These are phyloP conservation scores for Pseudohyphozyma bogoriensis DNA, from an alignment of 768 basidiomycete genomes.

Conservation along the genomic window DNA sequence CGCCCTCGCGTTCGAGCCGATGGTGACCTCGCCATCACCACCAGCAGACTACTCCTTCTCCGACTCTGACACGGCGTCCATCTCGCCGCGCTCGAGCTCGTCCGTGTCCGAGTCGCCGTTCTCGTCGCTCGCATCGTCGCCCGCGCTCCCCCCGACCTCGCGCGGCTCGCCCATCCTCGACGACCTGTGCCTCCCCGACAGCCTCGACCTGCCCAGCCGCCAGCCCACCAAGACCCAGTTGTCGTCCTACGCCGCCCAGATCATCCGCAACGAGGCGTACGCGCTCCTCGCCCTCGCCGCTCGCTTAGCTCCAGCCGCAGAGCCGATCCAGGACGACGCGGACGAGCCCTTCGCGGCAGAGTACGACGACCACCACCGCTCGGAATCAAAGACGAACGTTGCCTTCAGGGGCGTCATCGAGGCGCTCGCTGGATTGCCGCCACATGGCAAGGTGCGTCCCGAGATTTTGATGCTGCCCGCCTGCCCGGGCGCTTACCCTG, in stretches of 20 bases:
- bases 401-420: constrained; percentile 2
- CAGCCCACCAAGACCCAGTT: constrained; percentile 9
- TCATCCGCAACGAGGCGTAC: constrained; percentile 32
- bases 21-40: not conserved
- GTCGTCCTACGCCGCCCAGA: constrained; percentile 23
- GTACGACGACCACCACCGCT: not conserved
- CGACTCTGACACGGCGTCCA: constrained; percentile 9
- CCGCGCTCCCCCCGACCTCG: constrained; percentile 12
- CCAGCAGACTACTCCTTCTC: not conserved
- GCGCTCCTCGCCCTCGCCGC: constrained; percentile 32
- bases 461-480: constrained; percentile 21
- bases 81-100: constrained; percentile 7
- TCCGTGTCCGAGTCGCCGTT: constrained; percentile 10
- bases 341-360: constrained; percentile 1
- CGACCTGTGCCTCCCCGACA: constrained; percentile 5
- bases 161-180: not conserved
- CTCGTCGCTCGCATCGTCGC: constrained; percentile 19
- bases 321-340: constrained; percentile 14
- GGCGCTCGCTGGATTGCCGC: not conserved
- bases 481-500: constrained; percentile 29
- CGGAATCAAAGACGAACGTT: constrained; percentile 1
- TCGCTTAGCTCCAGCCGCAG: constrained; percentile 21
- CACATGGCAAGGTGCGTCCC: not conserved
- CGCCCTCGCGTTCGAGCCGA: too few species aligned
- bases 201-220: too few species aligned